These are phyloP conservation scores for Saxophila tyrrhenica DNA, from an alignment of 495 filamentous ascomycete species.

Conservation along the genomic window DNA sequence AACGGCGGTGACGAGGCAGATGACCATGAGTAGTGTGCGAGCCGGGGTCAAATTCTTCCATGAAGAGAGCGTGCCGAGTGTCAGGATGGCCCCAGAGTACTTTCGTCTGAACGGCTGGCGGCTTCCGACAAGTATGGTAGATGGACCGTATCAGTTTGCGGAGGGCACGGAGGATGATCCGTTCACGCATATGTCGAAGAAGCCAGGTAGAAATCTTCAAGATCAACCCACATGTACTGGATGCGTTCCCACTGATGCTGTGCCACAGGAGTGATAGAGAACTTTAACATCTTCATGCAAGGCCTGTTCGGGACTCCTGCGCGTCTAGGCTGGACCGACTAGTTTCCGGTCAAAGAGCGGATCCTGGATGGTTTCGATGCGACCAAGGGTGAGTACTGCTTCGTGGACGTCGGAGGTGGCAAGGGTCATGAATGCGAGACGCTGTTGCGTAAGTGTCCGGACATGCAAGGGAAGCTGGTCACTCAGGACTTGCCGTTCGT, in stretches of 20 bases:
- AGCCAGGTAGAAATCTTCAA: neutral
- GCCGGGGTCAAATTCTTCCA: slow-evolving; percentile 8
- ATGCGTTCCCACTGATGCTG: too few relatives aligned
- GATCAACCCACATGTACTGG: too few relatives aligned
- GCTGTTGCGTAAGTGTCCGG: slow-evolving; percentile 4
- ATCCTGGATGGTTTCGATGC: neutral
- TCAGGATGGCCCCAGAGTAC: slow-evolving; percentile 3
- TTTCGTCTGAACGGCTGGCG: slow-evolving; percentile 5
- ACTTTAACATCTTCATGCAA: slow-evolving; percentile 13
- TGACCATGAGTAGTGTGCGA: slow-evolving; percentile 2
- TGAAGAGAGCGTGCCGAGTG: slow-evolving; percentile 2
- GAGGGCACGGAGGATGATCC: slow-evolving; percentile 3
- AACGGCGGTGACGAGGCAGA: slow-evolving; percentile 5
- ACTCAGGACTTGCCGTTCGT: slow-evolving; percentile 12
- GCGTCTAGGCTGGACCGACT: slow-evolving; percentile 4
- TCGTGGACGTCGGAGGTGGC: slow-evolving; percentile 16
- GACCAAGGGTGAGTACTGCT: neutral
- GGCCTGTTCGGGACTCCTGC: slow-evolving; percentile 7
- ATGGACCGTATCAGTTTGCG: slow-evolving; percentile 13
- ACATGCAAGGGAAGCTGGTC: slow-evolving; percentile 5
- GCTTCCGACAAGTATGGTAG: slow-evolving; percentile 1
- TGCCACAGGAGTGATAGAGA: slow-evolving; percentile 1
- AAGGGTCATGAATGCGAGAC: slow-evolving; percentile 10
- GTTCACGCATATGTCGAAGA: slow-evolving; percentile 3
- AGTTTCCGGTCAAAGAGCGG: slow-evolving; percentile 7